Base-by-base conservation (phyloP, 306 rosid species). In the Citrullus mucosospermus region DNA sequence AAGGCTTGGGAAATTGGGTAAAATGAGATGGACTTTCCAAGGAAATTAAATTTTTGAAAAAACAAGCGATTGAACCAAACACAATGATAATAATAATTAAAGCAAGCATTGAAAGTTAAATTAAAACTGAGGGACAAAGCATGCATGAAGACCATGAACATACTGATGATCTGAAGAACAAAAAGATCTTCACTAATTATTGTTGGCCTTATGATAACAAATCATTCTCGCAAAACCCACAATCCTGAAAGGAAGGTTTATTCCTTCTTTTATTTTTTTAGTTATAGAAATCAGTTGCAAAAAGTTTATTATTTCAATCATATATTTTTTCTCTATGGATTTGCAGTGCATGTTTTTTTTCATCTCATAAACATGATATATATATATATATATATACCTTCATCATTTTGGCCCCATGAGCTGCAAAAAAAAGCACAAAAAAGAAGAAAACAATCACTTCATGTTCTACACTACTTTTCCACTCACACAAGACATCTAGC, bases 1-100 rank as follows among this genome's bases (percentile, higher is more conserved):
- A 48, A 46, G 76, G 76, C 41, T 71, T 71, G 76, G 58, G 76
- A 71, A 71, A 46, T 71, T 71, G 76, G 41, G 55, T 69, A 43
- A 69, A 69, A 69, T 46, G 18, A 44, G 18, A 22, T 20, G 0
- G 1, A 44, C 20, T 17, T 20, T 43, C 17, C 9, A 62, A 2
- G n/a, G 6, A 2, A 12, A 36, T 36, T 36, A 32, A 3, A 32
- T 2, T 2, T 32, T 32, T 2, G 39, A 4, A 8, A 9, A 38
- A 7, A 38, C n/a, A 43, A 68, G 16, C 20, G 12, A 62, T 18
- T 28, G 2, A 28, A 28, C 55, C 5, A n/a, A 69, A 43, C 75
- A 22, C 38, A 46, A 22, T 32, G 17, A 16, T 46, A 5, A 69
- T 67, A 15, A 39, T 20, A 43, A 63, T 63, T 63, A 63, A 63